phyloP scores from a whole-genome alignment of 106 monocot genomes.

The Dendrobium nobile region DNA sequence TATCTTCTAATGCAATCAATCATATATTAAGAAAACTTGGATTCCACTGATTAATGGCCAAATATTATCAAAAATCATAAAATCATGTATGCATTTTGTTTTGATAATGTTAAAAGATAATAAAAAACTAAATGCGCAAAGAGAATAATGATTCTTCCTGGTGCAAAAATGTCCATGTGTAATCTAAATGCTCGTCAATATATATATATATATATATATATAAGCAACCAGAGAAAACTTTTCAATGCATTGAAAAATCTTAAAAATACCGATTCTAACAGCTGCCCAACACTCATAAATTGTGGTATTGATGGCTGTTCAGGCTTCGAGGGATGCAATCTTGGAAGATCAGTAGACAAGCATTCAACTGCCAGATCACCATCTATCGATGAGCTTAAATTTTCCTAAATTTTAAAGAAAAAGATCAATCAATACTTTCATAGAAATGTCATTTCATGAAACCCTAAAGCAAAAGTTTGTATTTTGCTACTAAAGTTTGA shows the following conservation, averaged over 20 bases:
- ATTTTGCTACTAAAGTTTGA: constrained; percentile 3
- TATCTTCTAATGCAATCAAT: too few species aligned
- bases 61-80: too few species aligned
- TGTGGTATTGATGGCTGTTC: constrained; percentile 30
- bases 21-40: too few species aligned
- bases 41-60: too few species aligned
- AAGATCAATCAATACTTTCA: constrained; percentile 6
- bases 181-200: too few species aligned
- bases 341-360: constrained; percentile 30
- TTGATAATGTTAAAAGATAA: too few species aligned
- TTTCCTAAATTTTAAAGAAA: constrained; percentile 32
- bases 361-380: constrained; percentile 42
- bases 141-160: too few species aligned
- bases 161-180: too few species aligned
- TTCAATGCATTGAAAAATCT: background rate
- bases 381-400: constrained; percentile 55
- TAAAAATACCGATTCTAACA: constrained; percentile 80
- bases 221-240: too few species aligned
- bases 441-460: background rate
- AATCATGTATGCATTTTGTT: too few species aligned
- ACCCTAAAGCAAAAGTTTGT: background rate
- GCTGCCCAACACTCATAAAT: constrained; percentile 75
- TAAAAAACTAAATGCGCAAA: too few species aligned
- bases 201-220: too few species aligned
- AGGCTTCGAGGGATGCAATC: constrained; percentile 28